Evolutionary conservation across 148 eudicot genomes (phyloP).

Genomic region (Cornus kousa): DNA sequence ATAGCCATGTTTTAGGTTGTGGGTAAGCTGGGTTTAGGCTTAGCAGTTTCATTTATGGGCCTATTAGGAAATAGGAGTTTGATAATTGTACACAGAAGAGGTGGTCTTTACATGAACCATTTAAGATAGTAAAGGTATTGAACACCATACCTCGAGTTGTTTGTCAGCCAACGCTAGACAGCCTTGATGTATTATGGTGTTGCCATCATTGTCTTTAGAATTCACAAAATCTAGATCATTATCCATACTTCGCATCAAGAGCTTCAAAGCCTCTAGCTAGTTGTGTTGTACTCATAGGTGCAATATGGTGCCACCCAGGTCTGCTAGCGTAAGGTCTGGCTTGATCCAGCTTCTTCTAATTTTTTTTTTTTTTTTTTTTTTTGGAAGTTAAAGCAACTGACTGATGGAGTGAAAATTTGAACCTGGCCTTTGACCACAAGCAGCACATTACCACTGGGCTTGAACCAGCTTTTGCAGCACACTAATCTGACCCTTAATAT

Average conservation of each 20-base stretch:
- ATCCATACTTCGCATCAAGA: not conserved
- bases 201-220: conserved; percentile 17
- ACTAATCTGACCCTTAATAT: not conserved
- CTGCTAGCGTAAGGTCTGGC: not conserved
- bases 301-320: conserved; percentile 14
- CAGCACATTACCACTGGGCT: not conserved
- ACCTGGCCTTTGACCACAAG: too few species aligned
- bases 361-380: too few species aligned
- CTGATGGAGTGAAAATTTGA: too few species aligned
- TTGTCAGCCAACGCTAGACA: conserved; percentile 7
- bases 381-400: too few species aligned
- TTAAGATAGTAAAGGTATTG: not conserved
- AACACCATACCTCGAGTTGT: conserved; percentile 11
- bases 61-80: not conserved
- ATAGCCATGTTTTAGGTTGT: too few species aligned
- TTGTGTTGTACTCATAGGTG: conserved; percentile 20
- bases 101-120: not conserved
- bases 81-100: not conserved
- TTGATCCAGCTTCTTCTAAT: too few species aligned
- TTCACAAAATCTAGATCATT: conserved; percentile 11
- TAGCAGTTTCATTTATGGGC: too few species aligned
- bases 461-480: conserved; percentile 20
- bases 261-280: conserved; percentile 21
- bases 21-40: too few species aligned
- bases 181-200: conserved; percentile 16